Evolutionary conservation across 2,329 filamentous ascomycete genomes (phyloP), one percentile per base, ranked within the genome.

Genomic region (Fusarium luffae): DNA sequence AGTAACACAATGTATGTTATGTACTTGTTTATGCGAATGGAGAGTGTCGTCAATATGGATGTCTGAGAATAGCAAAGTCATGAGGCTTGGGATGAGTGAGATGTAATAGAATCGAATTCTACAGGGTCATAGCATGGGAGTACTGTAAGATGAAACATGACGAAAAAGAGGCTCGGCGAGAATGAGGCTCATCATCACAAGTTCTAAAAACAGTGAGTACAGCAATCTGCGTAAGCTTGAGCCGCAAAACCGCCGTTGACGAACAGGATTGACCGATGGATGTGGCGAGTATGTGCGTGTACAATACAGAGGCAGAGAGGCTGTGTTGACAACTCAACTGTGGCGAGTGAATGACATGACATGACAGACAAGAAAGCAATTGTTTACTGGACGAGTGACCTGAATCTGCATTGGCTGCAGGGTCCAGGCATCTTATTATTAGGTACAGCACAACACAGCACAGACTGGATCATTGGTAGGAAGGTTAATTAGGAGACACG

Each of bases 271-370:
- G 32, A 43, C 40, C 21, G 19, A 47, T 49, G 67, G 19, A 47
- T 52, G 67, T 70, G 68, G 63, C 63, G 18, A 71, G 21, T 23
- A 68, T 46, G 41, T 70, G 40, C 51, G 55, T 64, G 58, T 57
- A 59, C 47, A 43, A 44, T 60, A 59, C 47, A 43, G 44, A 48
- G 34, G 44, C 19, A 60, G 63, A 41, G 44, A 48, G 34, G 44
- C 19, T 64, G 63, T 47, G 63, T 44, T 70, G 63, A 48, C 55
- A 56, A 48, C 10, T 61, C 51, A 56, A 48, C 8, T 57, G 65
- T 69, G 66, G 65, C 60, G 48, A 69, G 55, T 54, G 42, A 27
- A 28, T 19, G 37, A 47, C 25, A 14, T 16, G 51, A 47, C 25
- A 14, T 12, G 41, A 47, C 25, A 34, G 42, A 19, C 30, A 27